Evolutionary conservation across 805 yeast species (phyloP).

Genomic region (Komagataella pastoris): DNA sequence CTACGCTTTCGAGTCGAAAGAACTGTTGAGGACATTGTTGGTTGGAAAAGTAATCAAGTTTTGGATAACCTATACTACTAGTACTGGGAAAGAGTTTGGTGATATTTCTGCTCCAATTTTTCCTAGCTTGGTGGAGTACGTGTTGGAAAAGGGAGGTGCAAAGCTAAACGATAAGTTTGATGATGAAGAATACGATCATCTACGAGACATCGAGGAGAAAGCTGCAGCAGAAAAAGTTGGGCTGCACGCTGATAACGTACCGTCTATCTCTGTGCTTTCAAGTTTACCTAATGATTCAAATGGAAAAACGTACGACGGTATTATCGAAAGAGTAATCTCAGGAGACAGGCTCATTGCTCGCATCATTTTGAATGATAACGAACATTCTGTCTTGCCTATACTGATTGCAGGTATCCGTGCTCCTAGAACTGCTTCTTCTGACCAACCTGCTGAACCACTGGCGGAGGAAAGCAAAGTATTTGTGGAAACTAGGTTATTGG

Average conservation of each 20-base stretch:
- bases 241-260: conserved; percentile 29
- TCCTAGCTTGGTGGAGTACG: conserved; percentile 40
- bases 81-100: conserved; percentile 55
- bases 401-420: conserved; percentile 61
- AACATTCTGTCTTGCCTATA: conserved; percentile 46
- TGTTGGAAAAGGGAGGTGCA: conserved; percentile 46
- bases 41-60: conserved; percentile 56
- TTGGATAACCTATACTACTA: conserved; percentile 38
- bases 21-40: conserved; percentile 42
- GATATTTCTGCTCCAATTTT: conserved; percentile 55
- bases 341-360: conserved; percentile 72
- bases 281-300: conserved; percentile 20
- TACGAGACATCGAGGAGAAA: conserved; percentile 26
- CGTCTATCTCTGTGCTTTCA: conserved; percentile 12
- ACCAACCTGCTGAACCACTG: conserved; percentile 34
- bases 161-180: conserved; percentile 38
- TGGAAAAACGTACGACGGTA: conserved; percentile 30
- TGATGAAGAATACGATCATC: conserved; percentile 25
- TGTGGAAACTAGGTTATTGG: conserved; percentile 51
- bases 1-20: conserved; percentile 45
- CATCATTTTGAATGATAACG: conserved; percentile 27
- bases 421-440: conserved; percentile 49
- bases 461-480: conserved; percentile 56
- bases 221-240: conserved; percentile 44
- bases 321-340: conserved; percentile 63